Base-by-base conservation (phyloP, 352 stramenopile genomes). In the Globisporangium nodosum region DNA sequence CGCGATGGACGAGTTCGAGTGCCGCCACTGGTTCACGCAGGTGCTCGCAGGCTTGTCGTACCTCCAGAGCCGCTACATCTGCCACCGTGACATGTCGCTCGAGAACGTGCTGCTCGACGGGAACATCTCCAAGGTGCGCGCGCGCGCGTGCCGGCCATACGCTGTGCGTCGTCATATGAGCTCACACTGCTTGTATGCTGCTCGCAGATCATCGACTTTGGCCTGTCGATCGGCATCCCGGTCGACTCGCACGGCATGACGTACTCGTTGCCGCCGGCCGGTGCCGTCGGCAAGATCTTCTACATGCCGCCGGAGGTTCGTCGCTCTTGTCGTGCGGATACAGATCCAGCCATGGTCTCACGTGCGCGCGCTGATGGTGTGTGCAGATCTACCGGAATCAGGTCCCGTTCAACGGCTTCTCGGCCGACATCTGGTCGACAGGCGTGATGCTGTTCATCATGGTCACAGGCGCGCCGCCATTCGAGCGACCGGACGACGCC, bases 361-460 rank as follows among this genome's bases (percentile, higher is more conserved):
- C 13, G 39, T 43, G 9, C 24, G 24, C 24, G 24, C 24, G 33
- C 33, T 37, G 33, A 11, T 37, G 6, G 33, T 37, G 6, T 37
- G 31, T 45, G 21, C 62, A 94, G 84, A 94, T 94, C 56, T 94
- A 94, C 53, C 84, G 84, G 45, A 94, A 94, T 70, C 84, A 94
- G 65, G 85, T 96, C 46, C 80, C 82, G 16, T 97, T 96, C 68
- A 96, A 97, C 62, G 87, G 86, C 13, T 94, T 94, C 51, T 88
- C 88, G 33, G 92, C 89, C 13, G 93, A 98, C 75, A 89, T 97
- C 63, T 98, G 93, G 93, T 97, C 88, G 20, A 92, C 89, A 1
- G 93, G 93, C 51, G 88, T 97, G 51, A 96, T 98, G 72, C 67
- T 98, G 35, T 98, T 97, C 76, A 97, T 98, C 70, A 96, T 98